These are phyloP conservation scores for Quercus rubra DNA, from an alignment of 306 rosid species.

Conservation along the genomic window DNA sequence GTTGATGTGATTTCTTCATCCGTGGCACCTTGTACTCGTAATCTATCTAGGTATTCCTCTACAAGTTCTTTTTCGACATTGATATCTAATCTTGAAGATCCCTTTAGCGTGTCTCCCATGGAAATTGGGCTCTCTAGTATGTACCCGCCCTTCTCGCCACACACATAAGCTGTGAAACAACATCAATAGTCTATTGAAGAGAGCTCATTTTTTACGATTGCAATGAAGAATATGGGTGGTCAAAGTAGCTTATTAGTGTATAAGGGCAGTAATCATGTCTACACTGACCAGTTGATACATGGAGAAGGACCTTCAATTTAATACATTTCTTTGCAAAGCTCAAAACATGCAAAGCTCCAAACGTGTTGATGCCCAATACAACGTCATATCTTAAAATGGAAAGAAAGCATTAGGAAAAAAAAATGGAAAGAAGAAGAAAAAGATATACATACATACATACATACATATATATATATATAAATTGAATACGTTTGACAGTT, in stretches of 20 bases:
- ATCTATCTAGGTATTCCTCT: constrained; percentile 15
- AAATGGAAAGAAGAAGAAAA: too few relatives aligned
- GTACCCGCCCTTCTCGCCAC: constrained; percentile 13
- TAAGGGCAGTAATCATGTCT: too few relatives aligned
- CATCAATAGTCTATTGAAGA: neutral
- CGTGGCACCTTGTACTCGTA: neutral
- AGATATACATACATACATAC: too few relatives aligned
- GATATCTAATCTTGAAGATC: constrained; percentile 23
- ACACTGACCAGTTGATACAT: constrained; percentile 41
- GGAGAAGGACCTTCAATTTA: constrained; percentile 15
- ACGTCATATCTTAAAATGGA: constrained; percentile 26
- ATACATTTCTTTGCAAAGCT: constrained; percentile 31
- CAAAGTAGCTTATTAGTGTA: too few relatives aligned
- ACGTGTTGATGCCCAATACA: constrained; percentile 26
- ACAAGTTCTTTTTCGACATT: constrained; percentile 19
- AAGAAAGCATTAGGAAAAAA: neutral
- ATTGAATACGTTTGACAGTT: too few relatives aligned
- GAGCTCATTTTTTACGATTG: neutral
- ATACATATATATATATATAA: too few relatives aligned
- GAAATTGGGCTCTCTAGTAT: constrained; percentile 20
- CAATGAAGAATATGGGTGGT: too few relatives aligned
- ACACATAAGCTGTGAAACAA: constrained; percentile 32
- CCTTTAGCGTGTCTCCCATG: constrained; percentile 9
- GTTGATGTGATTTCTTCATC: neutral
- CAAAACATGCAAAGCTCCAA: constrained; percentile 24